Conservation (phyloP, 495 filamentous ascomycete genomes). For the Penicillium ucsense region DNA sequence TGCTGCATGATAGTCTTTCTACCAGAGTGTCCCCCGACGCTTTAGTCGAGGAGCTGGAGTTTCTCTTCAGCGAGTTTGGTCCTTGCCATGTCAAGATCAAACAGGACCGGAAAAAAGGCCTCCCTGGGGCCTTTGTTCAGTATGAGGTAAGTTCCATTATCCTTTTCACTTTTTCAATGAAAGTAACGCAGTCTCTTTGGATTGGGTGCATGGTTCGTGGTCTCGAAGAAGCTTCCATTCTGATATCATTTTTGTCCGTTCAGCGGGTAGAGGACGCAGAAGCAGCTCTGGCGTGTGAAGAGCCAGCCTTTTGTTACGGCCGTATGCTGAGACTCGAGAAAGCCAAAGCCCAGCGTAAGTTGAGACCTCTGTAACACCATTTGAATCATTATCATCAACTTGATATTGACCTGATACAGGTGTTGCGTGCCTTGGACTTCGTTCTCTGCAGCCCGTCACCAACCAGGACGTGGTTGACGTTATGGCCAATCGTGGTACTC, state of each 20-base stretch:
- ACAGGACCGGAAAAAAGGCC: constrained; percentile 8
- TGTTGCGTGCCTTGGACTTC: constrained; percentile 11
- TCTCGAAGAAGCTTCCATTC: not conserved
- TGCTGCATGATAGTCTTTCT: constrained; percentile 4
- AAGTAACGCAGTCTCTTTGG: not conserved
- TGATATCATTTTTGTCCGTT: not conserved
- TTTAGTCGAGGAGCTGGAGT: constrained; percentile 5
- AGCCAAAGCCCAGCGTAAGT: constrained; percentile 14
- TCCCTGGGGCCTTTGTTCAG: constrained; percentile 16
- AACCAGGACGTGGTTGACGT: not conserved
- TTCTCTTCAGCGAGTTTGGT: constrained; percentile 4
- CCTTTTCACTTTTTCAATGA: not conserved
- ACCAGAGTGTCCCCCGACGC: constrained; percentile 7
- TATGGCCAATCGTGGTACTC: constrained; percentile 3
- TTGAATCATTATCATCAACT: not conserved
- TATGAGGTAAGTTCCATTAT: constrained; percentile 9
- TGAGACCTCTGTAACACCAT: not conserved
- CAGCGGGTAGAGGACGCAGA: constrained; percentile 9
- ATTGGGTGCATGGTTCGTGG: not conserved
- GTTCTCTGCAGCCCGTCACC: constrained; percentile 5
- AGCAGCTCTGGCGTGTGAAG: constrained; percentile 1
- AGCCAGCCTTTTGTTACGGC: constrained; percentile 2
- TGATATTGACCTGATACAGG: constrained; percentile 4
- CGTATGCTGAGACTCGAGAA: constrained; percentile 11
- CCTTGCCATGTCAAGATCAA: constrained; percentile 16